phyloP scores from a whole-genome alignment of 2,329 filamentous ascomycete species.

The Monilinia fructicola region DNA sequence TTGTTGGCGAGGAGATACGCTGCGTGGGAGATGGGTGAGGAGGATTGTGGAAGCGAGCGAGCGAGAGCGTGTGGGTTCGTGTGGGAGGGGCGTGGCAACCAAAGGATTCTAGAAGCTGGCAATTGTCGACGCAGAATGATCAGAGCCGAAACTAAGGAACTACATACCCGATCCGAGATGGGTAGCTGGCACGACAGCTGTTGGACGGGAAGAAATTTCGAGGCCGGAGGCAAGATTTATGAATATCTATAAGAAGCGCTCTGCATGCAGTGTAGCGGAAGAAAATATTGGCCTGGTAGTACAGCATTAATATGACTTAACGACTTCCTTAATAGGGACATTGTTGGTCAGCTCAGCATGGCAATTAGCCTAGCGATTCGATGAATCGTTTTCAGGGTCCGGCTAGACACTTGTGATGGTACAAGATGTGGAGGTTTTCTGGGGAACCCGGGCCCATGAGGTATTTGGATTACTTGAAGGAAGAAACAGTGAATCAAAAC shows the following conservation, averaged over 20 bases:
- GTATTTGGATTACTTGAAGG: no score
- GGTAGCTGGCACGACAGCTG: background rate
- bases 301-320: background rate
- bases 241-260: background rate
- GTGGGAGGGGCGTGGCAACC: no score
- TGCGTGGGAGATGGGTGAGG: no score
- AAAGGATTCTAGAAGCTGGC: no score
- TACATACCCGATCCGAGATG: no score
- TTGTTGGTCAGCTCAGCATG: rapidly evolving
- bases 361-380: background rate
- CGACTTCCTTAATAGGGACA: background rate
- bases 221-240: background rate
- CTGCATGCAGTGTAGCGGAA: background rate
- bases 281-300: background rate
- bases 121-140: no score
- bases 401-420: background rate
- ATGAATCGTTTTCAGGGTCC: background rate
- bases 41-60: no score
- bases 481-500: background rate
- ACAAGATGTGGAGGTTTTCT: background rate
- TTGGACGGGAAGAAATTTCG: no score
- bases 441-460: rapidly evolving
- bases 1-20: no score
- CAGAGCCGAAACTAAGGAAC: no score
- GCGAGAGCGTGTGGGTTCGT: no score